Evolutionary conservation across 257 asterid species (phyloP).

Genomic region (Apocynum venetum): DNA sequence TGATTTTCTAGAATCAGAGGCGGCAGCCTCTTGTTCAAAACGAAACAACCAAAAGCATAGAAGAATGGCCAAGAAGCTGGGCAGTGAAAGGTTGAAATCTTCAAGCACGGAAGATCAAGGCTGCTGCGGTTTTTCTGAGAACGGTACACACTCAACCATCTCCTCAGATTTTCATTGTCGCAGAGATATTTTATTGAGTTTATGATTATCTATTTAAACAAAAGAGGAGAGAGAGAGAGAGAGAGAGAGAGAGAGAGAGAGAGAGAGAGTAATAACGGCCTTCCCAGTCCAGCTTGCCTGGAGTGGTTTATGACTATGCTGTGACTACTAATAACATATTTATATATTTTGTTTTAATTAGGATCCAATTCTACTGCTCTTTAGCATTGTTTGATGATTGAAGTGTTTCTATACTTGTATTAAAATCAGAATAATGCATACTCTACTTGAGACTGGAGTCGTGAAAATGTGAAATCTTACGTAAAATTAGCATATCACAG

Average conservation of each 20-base stretch:
- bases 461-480: not conserved
- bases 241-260: no score
- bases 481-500: not conserved
- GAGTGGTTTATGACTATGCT: no score
- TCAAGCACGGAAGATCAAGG: not conserved
- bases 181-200: not conserved
- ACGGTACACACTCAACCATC: not conserved
- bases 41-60: slow-evolving; percentile 46
- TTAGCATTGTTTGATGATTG: no score
- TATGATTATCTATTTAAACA: not conserved
- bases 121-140: not conserved
- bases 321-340: no score
- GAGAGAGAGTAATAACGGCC: no score
- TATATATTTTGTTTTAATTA: no score
- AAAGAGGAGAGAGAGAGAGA: no score
- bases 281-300: no score
- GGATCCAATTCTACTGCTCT: no score
- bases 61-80: slow-evolving; percentile 54
- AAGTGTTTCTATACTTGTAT: no score
- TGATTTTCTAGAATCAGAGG: slow-evolving; percentile 22
- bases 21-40: slow-evolving; percentile 25
- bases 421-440: not conserved
- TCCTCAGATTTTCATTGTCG: no score
- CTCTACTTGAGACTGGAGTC: not conserved
- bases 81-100: slow-evolving; percentile 10